Conservation (phyloP, 2,329 filamentous ascomycete species). For the Neonectria ditissima region DNA sequence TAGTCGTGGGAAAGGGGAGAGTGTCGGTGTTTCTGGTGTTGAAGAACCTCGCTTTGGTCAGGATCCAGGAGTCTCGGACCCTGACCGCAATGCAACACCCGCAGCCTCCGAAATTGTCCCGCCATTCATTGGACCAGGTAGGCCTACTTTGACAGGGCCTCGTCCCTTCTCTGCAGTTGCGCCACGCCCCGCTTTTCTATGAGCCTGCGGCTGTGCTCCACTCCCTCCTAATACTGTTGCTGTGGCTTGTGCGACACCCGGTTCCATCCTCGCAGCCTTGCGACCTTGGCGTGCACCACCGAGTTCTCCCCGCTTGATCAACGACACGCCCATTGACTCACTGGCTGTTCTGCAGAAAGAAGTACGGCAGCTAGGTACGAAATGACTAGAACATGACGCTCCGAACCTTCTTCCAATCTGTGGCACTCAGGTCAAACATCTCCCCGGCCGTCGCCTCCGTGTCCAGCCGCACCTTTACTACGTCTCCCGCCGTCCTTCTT, state of each 20-base stretch:
- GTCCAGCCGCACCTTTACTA: constrained; percentile 47
- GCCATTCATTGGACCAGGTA: constrained; percentile 20
- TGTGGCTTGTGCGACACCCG: constrained; percentile 26
- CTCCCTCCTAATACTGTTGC: background rate
- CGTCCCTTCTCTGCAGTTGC: background rate
- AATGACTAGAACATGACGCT: constrained; percentile 25
- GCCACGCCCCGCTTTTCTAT: constrained; percentile 16
- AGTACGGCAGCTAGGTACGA: background rate
- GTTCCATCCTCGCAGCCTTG: constrained; percentile 17
- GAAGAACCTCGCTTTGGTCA: constrained; percentile 3
- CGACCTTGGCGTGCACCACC: constrained; percentile 7
- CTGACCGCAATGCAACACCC: constrained; percentile 13
- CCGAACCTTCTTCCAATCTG: constrained; percentile 21
- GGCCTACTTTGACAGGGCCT: constrained; percentile 1
- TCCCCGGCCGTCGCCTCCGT: constrained; percentile 11
- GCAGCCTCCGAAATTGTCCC: constrained; percentile 27
- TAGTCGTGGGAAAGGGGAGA: background rate
- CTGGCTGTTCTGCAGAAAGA: background rate
- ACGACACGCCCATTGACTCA: background rate
- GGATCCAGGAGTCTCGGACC: constrained; percentile 25
- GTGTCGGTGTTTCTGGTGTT: constrained; percentile 9
- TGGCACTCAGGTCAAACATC: constrained; percentile 7
- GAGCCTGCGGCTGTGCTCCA: constrained; percentile 18
- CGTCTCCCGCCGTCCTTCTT: constrained; percentile 43
- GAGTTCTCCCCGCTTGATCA: background rate